These are phyloP conservation scores for Phaseolus coccineus DNA, from an alignment of 331 rosid species.

Conservation along the genomic window DNA sequence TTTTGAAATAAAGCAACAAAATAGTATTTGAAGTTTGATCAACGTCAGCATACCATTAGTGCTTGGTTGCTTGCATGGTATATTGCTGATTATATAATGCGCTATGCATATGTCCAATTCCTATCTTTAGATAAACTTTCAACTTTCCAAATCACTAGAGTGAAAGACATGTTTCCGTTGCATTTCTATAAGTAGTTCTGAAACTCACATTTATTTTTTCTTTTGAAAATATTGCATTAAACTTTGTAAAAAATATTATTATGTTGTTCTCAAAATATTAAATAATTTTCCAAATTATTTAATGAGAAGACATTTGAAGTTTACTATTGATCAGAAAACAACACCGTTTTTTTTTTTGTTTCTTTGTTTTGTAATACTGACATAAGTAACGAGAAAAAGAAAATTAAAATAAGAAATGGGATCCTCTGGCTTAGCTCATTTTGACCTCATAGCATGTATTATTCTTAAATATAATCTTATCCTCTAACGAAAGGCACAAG, in stretches of 20 bases:
- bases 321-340: background rate
- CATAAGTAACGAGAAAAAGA: background rate
- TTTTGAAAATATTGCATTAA: background rate
- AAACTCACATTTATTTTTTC: background rate
- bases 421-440: too few species aligned
- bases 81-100: background rate
- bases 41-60: background rate
- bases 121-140: background rate
- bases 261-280: background rate
- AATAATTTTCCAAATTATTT: too few species aligned
- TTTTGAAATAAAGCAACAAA: background rate
- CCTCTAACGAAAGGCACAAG: constrained; percentile 18
- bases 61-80: background rate
- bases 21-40: background rate
- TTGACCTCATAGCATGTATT: background rate
- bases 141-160: background rate
- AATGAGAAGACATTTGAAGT: too few species aligned
- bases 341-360: background rate
- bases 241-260: background rate
- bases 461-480: background rate
- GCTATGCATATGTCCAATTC: background rate
- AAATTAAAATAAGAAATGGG: background rate
- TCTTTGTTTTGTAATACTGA: background rate
- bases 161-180: background rate
- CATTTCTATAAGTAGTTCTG: background rate